Percentiles rank a stretch among this genome's conserved stretches.
These are phyloP conservation scores for Rubia yunnanensis DNA, from an alignment of 257 asterid genomes.

Conservation along the genomic window DNA sequence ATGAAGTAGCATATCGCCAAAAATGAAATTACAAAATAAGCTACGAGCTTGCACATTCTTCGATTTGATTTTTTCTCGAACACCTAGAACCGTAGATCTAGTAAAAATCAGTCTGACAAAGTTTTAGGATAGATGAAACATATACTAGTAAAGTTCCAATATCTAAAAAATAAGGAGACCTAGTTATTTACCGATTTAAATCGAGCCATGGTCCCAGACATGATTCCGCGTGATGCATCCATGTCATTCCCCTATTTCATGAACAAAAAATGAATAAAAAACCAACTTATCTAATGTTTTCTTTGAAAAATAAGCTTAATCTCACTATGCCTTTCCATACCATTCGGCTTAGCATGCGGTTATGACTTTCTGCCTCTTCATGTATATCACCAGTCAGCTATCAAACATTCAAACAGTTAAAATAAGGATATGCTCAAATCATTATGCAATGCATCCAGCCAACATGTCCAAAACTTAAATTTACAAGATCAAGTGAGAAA, in stretches of 20 bases:
- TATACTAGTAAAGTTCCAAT: neutral
- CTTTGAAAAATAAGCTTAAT: neutral
- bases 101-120: conserved; percentile 17
- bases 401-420: conserved; percentile 12
- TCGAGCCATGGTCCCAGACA: conserved; percentile 91
- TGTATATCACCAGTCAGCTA: conserved; percentile 95
- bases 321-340: conserved; percentile 26
- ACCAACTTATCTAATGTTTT: neutral
- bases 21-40: conserved; percentile 57
- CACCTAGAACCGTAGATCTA: conserved; percentile 38
- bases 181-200: conserved; percentile 60
- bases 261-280: conserved; percentile 7
- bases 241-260: conserved; percentile 70
- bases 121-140: conserved; percentile 5
- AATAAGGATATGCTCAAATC: neutral
- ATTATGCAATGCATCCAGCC: neutral
- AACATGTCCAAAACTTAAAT: neutral
- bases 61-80: conserved; percentile 81
- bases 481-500: neutral
- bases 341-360: conserved; percentile 68
- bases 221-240: conserved; percentile 87
- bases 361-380: conserved; percentile 91
- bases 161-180: neutral
- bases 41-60: conserved; percentile 71
- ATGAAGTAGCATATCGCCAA: conserved; percentile 47